Conservation (phyloP, 805 yeast genomes). For the Metschnikowia peoriensis region DNA sequence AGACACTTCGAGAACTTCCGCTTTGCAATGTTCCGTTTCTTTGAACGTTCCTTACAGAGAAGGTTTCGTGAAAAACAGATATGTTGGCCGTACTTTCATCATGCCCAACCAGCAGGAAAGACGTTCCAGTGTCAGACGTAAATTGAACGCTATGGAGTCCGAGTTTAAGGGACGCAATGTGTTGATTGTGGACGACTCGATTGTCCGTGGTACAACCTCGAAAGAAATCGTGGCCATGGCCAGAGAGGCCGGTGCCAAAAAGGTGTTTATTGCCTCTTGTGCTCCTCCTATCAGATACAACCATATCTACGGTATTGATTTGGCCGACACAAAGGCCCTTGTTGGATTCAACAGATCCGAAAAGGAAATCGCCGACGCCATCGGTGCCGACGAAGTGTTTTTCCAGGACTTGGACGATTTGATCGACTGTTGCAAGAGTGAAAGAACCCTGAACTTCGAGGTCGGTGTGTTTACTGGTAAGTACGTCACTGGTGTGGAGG, state of each 20-base stretch:
- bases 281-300: constrained; percentile 97
- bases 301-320: constrained; percentile 96
- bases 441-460: constrained; percentile 65
- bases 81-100: constrained; percentile 96
- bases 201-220: constrained; percentile 97
- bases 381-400: constrained; percentile 90
- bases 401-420: constrained; percentile 86
- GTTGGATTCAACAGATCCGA: constrained; percentile 82
- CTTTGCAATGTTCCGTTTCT: constrained; percentile 84
- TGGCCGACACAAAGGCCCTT: constrained; percentile 91
- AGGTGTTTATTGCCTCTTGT: constrained; percentile 94
- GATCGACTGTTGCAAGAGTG: constrained; percentile 68
- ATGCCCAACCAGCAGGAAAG: constrained; percentile 98
- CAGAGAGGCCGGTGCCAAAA: constrained; percentile 95
- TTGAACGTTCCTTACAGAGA: constrained; percentile 86
- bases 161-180: constrained; percentile 87
- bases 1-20: constrained; percentile 95
- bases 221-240: constrained; percentile 97
- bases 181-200: constrained; percentile 91
- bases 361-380: constrained; percentile 67
- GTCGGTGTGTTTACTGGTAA: constrained; percentile 96
- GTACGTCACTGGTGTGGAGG: constrained; percentile 92
- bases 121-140: constrained; percentile 88
- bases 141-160: constrained; percentile 92
- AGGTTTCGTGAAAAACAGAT: constrained; percentile 95